phyloP scores from a whole-genome alignment of 768 basidiomycete species.

The Lactarius deliciosus region DNA sequence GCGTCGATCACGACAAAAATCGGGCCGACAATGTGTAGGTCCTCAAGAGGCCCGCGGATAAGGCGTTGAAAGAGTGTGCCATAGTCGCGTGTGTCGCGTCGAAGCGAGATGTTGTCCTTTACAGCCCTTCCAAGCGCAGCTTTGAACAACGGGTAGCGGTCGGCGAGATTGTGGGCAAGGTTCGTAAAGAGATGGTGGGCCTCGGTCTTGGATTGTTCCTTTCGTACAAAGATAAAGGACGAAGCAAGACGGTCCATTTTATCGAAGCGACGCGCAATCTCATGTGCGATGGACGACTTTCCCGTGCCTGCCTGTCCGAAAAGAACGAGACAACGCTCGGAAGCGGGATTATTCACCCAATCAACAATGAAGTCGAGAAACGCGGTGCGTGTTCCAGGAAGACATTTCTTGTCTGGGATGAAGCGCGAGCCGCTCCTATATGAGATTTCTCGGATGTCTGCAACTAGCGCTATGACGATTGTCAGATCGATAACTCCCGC shows the following conservation, averaged over 20 bases:
- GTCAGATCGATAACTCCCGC: too few species aligned
- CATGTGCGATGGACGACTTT: not conserved
- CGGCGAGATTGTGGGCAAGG: not conserved
- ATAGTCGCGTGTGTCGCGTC: not conserved
- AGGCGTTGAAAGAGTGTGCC: not conserved
- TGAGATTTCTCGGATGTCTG: too few species aligned
- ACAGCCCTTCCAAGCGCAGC: not conserved
- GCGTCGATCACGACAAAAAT: slow-evolving; percentile 3
- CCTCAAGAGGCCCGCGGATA: not conserved
- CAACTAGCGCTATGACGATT: too few species aligned
- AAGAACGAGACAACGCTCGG: not conserved
- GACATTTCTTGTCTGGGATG: too few species aligned
- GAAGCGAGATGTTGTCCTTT: not conserved
- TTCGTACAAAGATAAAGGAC: not conserved
- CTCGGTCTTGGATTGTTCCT: not conserved
- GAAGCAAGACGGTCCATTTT: not conserved
- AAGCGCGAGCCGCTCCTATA: too few species aligned
- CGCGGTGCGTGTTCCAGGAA: not conserved
- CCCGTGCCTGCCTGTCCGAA: slow-evolving; percentile 3
- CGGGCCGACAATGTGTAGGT: not conserved
- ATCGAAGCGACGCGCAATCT: slow-evolving; percentile 1
- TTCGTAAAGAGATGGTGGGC: slow-evolving; percentile 5
- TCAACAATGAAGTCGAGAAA: not conserved
- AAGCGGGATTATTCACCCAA: not conserved
- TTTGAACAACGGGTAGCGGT: not conserved